Conservation (phyloP, 2,329 filamentous ascomycete species). For the Colletotrichum euphorbiae region DNA sequence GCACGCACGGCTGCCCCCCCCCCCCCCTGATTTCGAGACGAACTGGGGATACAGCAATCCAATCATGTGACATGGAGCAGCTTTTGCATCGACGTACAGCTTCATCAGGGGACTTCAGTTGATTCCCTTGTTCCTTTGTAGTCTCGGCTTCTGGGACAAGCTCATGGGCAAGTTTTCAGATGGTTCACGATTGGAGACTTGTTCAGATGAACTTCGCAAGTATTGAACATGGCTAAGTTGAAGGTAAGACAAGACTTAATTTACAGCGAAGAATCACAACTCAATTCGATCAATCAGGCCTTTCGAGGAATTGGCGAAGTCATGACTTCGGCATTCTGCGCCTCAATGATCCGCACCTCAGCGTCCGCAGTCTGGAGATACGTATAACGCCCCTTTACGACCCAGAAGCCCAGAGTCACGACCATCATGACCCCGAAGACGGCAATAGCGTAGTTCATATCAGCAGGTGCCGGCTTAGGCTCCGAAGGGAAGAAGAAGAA, state of each 20-base stretch:
- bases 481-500: conserved; percentile 66
- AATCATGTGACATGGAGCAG: background rate
- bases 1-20: conserved; percentile 3
- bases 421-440: conserved; percentile 67
- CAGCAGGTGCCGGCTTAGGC: conserved; percentile 57
- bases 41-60: too few species aligned
- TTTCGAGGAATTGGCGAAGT: background rate
- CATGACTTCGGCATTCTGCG: conserved; percentile 14
- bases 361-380: conserved; percentile 42
- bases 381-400: conserved; percentile 57
- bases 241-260: background rate
- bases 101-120: background rate
- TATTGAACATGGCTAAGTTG: background rate
- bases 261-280: background rate
- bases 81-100: background rate
- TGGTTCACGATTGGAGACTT: background rate
- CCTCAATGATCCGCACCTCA: conserved; percentile 17
- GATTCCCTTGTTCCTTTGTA: background rate
- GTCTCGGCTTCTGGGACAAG: too few species aligned
- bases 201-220: background rate
- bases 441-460: conserved; percentile 70
- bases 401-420: conserved; percentile 62
- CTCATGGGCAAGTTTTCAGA: too few species aligned
- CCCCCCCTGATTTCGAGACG: background rate
- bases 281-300: background rate